These are phyloP conservation scores for Ananas comosus DNA, from an alignment of 176 grass and related monocot species.

Conservation along the genomic window DNA sequence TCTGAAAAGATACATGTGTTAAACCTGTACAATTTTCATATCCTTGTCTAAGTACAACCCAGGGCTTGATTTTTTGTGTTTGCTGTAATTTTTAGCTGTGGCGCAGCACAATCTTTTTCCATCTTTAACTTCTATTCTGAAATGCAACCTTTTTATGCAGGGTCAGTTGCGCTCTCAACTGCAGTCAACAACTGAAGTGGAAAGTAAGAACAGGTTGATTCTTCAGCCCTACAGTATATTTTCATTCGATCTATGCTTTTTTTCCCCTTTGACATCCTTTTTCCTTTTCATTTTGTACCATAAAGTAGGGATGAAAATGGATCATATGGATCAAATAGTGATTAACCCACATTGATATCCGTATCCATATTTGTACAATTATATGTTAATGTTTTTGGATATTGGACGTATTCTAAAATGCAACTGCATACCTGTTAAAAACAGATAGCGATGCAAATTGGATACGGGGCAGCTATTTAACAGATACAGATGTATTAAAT, in stretches of 20 bases:
- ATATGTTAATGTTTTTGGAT: no score
- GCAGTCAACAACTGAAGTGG: conserved; percentile 76
- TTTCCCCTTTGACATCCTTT: neutral
- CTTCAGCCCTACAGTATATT: conserved; percentile 1
- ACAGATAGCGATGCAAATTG: no score
- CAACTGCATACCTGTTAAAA: no score
- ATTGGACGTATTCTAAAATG: no score
- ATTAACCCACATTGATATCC: no score
- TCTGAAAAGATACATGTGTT: no score
- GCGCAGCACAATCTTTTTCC: conserved; percentile 7
- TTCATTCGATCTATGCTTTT: neutral
- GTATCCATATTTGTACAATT: no score
- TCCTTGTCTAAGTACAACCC: neutral
- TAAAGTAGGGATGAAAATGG: neutral
- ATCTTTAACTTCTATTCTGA: neutral
- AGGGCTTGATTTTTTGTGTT: neutral
- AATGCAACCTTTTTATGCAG: conserved; percentile 26
- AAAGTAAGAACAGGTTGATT: conserved; percentile 60
- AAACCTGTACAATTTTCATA: no score
- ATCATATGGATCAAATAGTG: no score
- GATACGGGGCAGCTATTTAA: no score
- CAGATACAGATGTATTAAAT: no score
- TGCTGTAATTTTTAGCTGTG: neutral
- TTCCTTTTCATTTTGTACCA: conserved; percentile 6
- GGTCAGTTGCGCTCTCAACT: conserved; percentile 77